phyloP scores from a whole-genome alignment of 1,284 basidiomycete genomes.

The Schizophyllum commune region DNA sequence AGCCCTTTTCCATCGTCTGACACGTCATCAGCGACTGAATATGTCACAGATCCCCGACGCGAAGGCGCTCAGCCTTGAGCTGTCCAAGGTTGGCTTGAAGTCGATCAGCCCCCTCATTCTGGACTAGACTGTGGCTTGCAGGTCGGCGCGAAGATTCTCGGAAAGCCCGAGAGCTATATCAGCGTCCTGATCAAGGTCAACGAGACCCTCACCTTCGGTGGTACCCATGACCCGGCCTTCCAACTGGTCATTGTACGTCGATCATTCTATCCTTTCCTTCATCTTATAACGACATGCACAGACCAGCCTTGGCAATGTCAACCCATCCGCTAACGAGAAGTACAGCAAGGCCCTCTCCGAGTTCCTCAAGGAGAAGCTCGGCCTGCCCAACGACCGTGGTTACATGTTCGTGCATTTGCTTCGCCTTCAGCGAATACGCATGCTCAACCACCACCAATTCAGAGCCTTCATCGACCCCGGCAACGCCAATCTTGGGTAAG shows the following conservation, averaged over 20 bases:
- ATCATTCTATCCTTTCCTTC: no score
- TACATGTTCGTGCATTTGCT: slow-evolving; percentile 1
- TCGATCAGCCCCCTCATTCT: neutral
- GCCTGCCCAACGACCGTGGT: slow-evolving; percentile 2
- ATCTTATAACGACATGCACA: slow-evolving; percentile 22
- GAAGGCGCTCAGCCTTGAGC: slow-evolving; percentile 47
- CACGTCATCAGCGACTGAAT: neutral
- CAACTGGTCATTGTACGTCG: slow-evolving; percentile 44
- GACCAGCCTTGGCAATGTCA: slow-evolving; percentile 46
- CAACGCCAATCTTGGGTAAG: neutral
- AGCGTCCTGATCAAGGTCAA: slow-evolving; percentile 45
- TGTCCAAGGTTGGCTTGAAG: slow-evolving; percentile 43
- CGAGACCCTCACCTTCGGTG: slow-evolving; percentile 48
- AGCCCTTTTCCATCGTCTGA: neutral
- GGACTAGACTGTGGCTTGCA: slow-evolving; percentile 14
- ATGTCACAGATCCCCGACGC: slow-evolving; percentile 34
- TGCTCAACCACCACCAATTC: neutral
- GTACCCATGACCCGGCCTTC: slow-evolving; percentile 58
- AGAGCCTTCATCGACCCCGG: neutral
- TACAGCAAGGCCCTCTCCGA: slow-evolving; percentile 37
- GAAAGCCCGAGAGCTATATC: slow-evolving; percentile 48
- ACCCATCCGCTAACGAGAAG: slow-evolving; percentile 34
- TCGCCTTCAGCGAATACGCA: neutral
- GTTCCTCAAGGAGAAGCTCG: slow-evolving; percentile 1
- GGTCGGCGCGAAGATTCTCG: slow-evolving; percentile 41